Evolutionary conservation across 345 rosid species (phyloP).

Genomic region (Linum lewisii): DNA sequence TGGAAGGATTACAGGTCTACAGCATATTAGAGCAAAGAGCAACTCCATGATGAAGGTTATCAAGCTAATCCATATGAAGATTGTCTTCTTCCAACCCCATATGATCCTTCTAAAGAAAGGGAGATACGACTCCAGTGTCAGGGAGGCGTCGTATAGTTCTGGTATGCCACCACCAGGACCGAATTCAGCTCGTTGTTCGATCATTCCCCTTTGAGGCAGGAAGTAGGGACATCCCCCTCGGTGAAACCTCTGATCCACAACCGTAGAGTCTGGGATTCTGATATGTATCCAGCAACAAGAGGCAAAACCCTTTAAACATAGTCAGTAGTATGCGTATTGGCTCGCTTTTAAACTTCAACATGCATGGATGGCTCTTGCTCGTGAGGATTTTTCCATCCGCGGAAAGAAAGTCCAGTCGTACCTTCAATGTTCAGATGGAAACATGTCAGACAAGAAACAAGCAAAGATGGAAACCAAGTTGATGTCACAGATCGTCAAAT

Average conservation of each 20-base stretch:
- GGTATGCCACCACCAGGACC: constrained; percentile 64
- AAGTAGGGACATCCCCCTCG: constrained; percentile 55
- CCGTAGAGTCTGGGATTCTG: constrained; percentile 62
- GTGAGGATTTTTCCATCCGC: constrained; percentile 44
- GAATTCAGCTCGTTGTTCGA: constrained; percentile 71
- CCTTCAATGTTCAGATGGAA: constrained; percentile 35
- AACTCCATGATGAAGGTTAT: constrained; percentile 32
- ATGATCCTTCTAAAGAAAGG: constrained; percentile 49
- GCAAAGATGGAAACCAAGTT: background rate
- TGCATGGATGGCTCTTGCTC: constrained; percentile 59
- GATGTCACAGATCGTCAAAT: background rate
- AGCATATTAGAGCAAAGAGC: constrained; percentile 39
- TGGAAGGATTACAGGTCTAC: constrained; percentile 47
- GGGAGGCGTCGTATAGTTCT: constrained; percentile 60
- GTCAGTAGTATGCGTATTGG: constrained; percentile 52
- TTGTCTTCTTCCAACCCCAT: constrained; percentile 69
- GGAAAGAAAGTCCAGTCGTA: constrained; percentile 63
- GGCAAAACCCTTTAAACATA: constrained; percentile 60
- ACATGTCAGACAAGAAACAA: constrained; percentile 1
- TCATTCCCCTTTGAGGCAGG: constrained; percentile 41
- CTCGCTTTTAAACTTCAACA: constrained; percentile 69
- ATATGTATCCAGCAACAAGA: constrained; percentile 54
- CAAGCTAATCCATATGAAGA: constrained; percentile 53
- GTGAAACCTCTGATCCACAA: constrained; percentile 50
- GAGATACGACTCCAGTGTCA: constrained; percentile 46